Base-by-base conservation (phyloP, 2,329 filamentous ascomycete species). In the Pseudogymnoascus sp. region DNA sequence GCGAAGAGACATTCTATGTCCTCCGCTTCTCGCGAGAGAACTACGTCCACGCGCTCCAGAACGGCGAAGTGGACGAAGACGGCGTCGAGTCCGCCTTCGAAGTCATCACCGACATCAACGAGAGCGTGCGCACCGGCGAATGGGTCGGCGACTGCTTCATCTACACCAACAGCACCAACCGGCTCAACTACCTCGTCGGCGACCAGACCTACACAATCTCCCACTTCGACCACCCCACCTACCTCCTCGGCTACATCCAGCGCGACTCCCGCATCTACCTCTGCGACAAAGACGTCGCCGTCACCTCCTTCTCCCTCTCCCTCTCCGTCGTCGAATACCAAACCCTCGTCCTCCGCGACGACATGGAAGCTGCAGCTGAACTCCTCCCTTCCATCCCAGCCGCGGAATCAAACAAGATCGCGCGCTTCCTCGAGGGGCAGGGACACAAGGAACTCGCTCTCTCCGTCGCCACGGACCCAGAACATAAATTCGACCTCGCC, bases 61-160 rank as follows among this genome's bases (percentile, higher is more conserved):
- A 86, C 31, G 93, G 90, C 3, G 82, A 92, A 69, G 86, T 91
- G 6, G 93, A 97, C 62, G 85, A 87, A 60, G 93, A 97, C 74
- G 94, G 94, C 62, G 93, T 97, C 5, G 94, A 99, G 78, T 84
- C 92, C 25, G 94, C 94, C 5, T 97, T 99, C 69, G 94, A 97
- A 72, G 89, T 97, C 29, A 90, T 97, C 61, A 96, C 92, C 25
- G 94, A 97, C 73, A 92, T 97, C 72, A 93, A 88, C 72, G 94
- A 97, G 77, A 90, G 87, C 66, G 92, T 97, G 60, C 89, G 90
- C 67, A 97, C 93, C 18, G 94, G 93, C 69, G 90, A 96, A 78
- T 99, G 94, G 94, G 90, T 99, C 62, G 94, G 94, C 65, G 94
- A 99, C 78, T 96, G 93, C 79, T 96, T 99, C 81, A 92, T 97